phyloP scores from a whole-genome alignment of 768 basidiomycete species.

The Naganishia antarctica region DNA sequence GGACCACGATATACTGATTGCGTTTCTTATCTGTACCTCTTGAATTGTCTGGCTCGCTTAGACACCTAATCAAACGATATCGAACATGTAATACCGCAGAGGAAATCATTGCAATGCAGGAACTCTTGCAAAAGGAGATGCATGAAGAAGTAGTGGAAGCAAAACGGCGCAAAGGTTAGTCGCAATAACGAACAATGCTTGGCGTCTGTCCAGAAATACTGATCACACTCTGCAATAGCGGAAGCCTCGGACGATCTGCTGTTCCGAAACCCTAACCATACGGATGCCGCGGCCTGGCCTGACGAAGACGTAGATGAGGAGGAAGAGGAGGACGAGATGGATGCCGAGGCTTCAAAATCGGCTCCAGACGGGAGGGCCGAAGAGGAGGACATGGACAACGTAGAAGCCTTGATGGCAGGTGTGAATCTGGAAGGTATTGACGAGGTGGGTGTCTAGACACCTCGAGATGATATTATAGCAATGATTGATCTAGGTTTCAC shows the following conservation, averaged over 20 bases:
- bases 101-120: conserved; percentile 48
- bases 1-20: no score
- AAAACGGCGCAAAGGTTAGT: conserved; percentile 38
- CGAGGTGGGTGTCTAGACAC: conserved; percentile 16
- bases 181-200: neutral
- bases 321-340: conserved; percentile 27
- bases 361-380: conserved; percentile 18
- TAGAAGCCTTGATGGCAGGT: conserved; percentile 37
- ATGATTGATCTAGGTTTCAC: neutral
- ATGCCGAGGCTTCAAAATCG: neutral
- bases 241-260: conserved; percentile 25
- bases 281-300: neutral
- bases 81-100: conserved; percentile 58
- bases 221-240: neutral
- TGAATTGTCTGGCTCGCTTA: conserved; percentile 37
- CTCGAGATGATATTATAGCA: neutral
- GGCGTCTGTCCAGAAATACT: neutral
- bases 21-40: conserved; percentile 29
- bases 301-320: conserved; percentile 22
- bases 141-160: conserved; percentile 39
- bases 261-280: conserved; percentile 24
- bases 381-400: conserved; percentile 43
- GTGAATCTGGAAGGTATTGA: conserved; percentile 29
- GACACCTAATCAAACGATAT: conserved; percentile 68
- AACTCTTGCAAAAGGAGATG: conserved; percentile 46